phyloP scores from a whole-genome alignment of 768 basidiomycete genomes.

The Neoboletus brunneissimus region DNA sequence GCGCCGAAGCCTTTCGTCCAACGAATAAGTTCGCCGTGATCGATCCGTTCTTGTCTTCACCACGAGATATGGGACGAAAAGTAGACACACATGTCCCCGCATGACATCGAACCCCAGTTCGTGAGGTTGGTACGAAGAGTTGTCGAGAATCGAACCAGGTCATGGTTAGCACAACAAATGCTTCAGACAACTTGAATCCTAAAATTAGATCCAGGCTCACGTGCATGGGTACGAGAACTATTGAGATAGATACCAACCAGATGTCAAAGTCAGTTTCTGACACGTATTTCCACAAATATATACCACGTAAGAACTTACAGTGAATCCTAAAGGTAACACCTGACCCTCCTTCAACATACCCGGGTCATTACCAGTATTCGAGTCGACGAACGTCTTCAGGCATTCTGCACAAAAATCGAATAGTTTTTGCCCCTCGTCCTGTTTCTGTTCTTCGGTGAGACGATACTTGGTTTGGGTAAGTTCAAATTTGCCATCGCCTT shows the following conservation, averaged over 20 bases:
- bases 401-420: conserved; percentile 99
- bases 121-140: background rate
- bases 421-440: conserved; percentile 90
- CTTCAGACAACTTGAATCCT: background rate
- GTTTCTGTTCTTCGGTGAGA: conserved; percentile 96
- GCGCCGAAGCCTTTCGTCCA: conserved; percentile 99
- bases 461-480: conserved; percentile 98
- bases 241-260: background rate
- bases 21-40: conserved; percentile 90
- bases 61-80: background rate
- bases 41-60: conserved; percentile 84
- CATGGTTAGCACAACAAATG: background rate
- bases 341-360: conserved; percentile 50
- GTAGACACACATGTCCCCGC: background rate
- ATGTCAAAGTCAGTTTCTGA: conserved; percentile 3
- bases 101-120: background rate
- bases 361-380: conserved; percentile 55
- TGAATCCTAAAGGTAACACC: conserved; percentile 85
- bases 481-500: conserved; percentile 94
- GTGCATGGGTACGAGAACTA: conserved; percentile 95
- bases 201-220: conserved; percentile 45
- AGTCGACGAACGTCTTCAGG: conserved; percentile 81
- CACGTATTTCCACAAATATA: background rate
- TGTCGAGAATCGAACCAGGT: background rate
- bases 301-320: conserved; percentile 48